phyloP scores from a whole-genome alignment of 1,139 yeast species.

The Kluyveromyces sp. region DNA sequence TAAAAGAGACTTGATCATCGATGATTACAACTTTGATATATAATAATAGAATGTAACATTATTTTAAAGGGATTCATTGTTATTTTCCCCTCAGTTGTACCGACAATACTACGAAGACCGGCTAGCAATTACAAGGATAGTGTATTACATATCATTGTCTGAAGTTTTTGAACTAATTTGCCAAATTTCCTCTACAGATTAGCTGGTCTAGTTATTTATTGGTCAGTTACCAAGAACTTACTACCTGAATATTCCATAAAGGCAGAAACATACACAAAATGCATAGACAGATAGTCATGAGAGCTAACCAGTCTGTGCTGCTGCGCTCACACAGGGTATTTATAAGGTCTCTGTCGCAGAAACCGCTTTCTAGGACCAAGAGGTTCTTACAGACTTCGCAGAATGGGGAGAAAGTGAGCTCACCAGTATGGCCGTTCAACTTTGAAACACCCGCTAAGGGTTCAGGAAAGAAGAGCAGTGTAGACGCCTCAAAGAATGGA shows the following conservation, averaged over 20 bases:
- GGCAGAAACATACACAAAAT: background rate
- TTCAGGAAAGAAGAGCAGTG: background rate
- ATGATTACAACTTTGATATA: background rate
- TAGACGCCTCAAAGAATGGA: background rate
- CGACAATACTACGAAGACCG: too few species aligned
- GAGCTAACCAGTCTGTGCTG: background rate
- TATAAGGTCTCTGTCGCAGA: background rate
- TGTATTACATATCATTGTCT: too few species aligned
- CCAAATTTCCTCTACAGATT: background rate
- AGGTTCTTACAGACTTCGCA: conserved; percentile 17
- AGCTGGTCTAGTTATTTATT: background rate
- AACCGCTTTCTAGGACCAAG: conserved; percentile 6
- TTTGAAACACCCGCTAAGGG: conserved; percentile 9
- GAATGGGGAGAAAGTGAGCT: conserved; percentile 10
- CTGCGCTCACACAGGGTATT: too few species aligned
- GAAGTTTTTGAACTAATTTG: background rate
- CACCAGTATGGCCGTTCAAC: conserved; percentile 15
- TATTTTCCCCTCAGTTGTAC: too few species aligned
- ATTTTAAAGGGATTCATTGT: too few species aligned
- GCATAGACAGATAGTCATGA: background rate
- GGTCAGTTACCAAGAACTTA: too few species aligned
- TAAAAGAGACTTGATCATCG: background rate
- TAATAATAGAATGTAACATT: background rate
- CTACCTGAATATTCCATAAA: too few species aligned
- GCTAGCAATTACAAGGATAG: too few species aligned